Evolutionary conservation across 805 yeast genomes (phyloP), one percentile per base, ranked within the genome.

Genomic region (Metschnikowia corniflorae): DNA sequence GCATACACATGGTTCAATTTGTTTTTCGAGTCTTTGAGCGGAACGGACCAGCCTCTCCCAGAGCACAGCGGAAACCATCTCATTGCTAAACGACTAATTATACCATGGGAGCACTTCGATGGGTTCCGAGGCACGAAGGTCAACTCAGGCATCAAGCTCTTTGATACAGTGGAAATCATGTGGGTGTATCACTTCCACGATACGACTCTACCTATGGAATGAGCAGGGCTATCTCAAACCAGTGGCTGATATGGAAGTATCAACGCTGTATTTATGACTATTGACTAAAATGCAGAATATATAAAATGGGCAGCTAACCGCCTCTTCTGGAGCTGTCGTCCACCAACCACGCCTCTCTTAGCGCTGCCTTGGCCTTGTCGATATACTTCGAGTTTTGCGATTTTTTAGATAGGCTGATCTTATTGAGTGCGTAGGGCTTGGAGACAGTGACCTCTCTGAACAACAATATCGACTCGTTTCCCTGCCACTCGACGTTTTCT

Each of bases 101-200:
- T 46, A 7, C 33, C 37, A 5, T 60, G 66, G 67, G 63, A 65
- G 2, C 70, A 74, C 0, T 61, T 82, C 47, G 94, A 85, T 57
- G 94, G 95, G 0, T 69, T 68, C 39, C 70, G 71, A 44, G 94
- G 93, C 2, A 70, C 78, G 1, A 50, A 53, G n/a, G 64, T 63
- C 30, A 73, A 70, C 44, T 88, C 88, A 0, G 23, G 37, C 10
- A 37, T 62, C 3, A 63, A 66, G 42, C 47, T 73, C 8, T 81
- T 83, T 48, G 80, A 78, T n/a, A 35, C 58, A 8, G 47, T 79
- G 6, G 69, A 66, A 33, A 50, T 77, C 8, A 55, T 51, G 25
- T 70, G 74, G 73, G 39, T 33, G 7, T 37, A 38, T 20, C 37
- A 29, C 24, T 33, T 15, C 26, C 31, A 35, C 13, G 29, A 18